Percentiles rank a stretch among this genome's conserved stretches.
phyloP scores from a whole-genome alignment of 1,139 yeast genomes.

The Dujonia santamariae region DNA sequence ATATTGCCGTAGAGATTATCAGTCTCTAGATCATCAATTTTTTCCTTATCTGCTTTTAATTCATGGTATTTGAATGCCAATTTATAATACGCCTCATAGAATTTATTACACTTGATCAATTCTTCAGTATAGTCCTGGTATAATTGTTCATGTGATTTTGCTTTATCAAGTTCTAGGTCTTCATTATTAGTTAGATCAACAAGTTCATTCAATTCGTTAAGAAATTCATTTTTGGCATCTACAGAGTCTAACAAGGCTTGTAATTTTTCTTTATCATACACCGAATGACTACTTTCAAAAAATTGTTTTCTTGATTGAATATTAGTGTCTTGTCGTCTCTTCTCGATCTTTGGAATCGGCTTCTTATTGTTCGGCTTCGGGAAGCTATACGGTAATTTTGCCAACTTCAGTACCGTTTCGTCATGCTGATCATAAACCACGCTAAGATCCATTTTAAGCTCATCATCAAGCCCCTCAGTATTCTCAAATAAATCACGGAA shows the following conservation, averaged over 20 bases:
- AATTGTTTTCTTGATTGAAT: not conserved
- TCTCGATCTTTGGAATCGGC: not conserved
- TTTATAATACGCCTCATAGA: slow-evolving; percentile 37
- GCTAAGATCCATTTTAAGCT: slow-evolving; percentile 1
- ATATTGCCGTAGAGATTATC: slow-evolving; percentile 8
- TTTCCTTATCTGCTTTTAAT: slow-evolving; percentile 16
- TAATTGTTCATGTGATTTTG: slow-evolving; percentile 25
- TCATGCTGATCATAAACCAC: slow-evolving; percentile 7
- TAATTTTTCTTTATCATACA: slow-evolving; percentile 5
- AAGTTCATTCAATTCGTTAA: slow-evolving; percentile 20
- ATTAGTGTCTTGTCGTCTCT: not conserved
- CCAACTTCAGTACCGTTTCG: slow-evolving; percentile 4
- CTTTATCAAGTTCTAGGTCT: slow-evolving; percentile 9
- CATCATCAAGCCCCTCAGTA: slow-evolving; percentile 4
- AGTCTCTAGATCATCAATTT: not conserved
- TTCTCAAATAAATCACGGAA: slow-evolving; percentile 6
- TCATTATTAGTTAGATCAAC: slow-evolving; percentile 17
- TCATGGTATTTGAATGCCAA: slow-evolving; percentile 40
- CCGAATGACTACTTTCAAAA: not conserved
- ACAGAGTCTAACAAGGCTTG: slow-evolving; percentile 14
- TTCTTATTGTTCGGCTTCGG: not conserved
- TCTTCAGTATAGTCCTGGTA: slow-evolving; percentile 32
- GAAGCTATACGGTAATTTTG: slow-evolving; percentile 5
- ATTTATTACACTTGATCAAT: slow-evolving; percentile 24
- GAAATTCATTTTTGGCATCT: slow-evolving; percentile 19